phyloP scores from a whole-genome alignment of 805 yeast genomes.

The Starmerella apicola region DNA sequence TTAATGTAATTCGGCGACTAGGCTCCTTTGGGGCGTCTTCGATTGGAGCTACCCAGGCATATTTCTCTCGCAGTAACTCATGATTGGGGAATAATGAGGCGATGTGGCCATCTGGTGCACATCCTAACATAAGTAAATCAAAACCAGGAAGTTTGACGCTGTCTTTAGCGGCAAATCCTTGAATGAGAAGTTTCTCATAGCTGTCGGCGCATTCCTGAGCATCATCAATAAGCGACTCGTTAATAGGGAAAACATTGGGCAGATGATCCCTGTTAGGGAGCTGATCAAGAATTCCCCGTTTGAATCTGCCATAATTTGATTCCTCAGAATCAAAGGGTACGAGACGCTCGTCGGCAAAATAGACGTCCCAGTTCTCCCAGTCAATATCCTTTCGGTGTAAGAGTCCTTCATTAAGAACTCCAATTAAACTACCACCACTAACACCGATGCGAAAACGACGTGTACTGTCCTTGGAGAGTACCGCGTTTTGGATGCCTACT shows the following conservation, averaged over 20 bases:
- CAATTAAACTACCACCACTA: conserved; percentile 84
- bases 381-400: conserved; percentile 61
- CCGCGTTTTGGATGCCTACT: conserved; percentile 70
- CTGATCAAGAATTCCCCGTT: conserved; percentile 64
- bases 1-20: conserved; percentile 68
- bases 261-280: conserved; percentile 37
- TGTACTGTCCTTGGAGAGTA: conserved; percentile 32
- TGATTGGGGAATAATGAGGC: conserved; percentile 94
- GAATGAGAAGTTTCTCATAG: conserved; percentile 75
- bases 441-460: conserved; percentile 79
- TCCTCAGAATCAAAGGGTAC: conserved; percentile 76
- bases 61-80: conserved; percentile 72
- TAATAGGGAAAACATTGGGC: conserved; percentile 76
- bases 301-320: conserved; percentile 83
- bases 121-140: conserved; percentile 80
- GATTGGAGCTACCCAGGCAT: conserved; percentile 93
- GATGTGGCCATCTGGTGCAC: conserved; percentile 98
- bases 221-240: conserved; percentile 49
- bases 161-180: conserved; percentile 90
- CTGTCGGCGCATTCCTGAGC: conserved; percentile 84
- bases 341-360: conserved; percentile 90
- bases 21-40: conserved; percentile 88
- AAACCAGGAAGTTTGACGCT: conserved; percentile 92
- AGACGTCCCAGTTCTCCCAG: conserved; percentile 92
- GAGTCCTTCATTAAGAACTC: conserved; percentile 77